Conservation (phyloP, 441 rosid species). For the Erodium texanum region DNA sequence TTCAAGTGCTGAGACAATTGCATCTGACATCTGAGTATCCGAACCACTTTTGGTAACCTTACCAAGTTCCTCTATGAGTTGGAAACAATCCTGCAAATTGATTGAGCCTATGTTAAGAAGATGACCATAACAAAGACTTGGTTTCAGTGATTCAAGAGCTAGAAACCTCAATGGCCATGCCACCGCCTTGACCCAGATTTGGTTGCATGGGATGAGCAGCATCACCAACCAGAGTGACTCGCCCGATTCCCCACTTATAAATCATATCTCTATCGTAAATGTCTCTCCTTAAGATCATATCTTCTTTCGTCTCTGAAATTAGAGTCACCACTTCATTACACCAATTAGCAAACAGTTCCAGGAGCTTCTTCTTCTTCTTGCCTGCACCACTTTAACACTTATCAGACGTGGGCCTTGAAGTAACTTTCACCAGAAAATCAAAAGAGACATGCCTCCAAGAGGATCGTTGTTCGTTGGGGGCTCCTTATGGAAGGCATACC, state of each 20-base stretch:
- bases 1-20: constrained; percentile 18
- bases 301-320: constrained; percentile 23
- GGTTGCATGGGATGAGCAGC: constrained; percentile 31
- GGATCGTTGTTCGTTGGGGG: constrained; percentile 17
- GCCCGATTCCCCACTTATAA: constrained; percentile 23
- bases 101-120: no score
- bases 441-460: constrained; percentile 14
- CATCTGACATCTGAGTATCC: neutral
- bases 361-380: constrained; percentile 20
- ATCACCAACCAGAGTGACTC: constrained; percentile 29
- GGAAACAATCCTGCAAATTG: constrained; percentile 25
- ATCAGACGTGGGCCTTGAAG: neutral
- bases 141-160: no score
- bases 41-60: constrained; percentile 5
- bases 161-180: constrained; percentile 27
- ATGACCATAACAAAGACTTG: no score
- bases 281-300: constrained; percentile 19
- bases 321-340: constrained; percentile 20
- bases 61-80: constrained; percentile 24
- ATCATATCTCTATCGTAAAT: constrained; percentile 24
- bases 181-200: constrained; percentile 26
- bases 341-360: constrained; percentile 22
- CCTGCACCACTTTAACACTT: constrained; percentile 9
- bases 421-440: no score
- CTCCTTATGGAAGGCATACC: constrained; percentile 31